Evolutionary conservation across 208 protist genomes (phyloP).

Genomic region (Spongospora subterranea): DNA sequence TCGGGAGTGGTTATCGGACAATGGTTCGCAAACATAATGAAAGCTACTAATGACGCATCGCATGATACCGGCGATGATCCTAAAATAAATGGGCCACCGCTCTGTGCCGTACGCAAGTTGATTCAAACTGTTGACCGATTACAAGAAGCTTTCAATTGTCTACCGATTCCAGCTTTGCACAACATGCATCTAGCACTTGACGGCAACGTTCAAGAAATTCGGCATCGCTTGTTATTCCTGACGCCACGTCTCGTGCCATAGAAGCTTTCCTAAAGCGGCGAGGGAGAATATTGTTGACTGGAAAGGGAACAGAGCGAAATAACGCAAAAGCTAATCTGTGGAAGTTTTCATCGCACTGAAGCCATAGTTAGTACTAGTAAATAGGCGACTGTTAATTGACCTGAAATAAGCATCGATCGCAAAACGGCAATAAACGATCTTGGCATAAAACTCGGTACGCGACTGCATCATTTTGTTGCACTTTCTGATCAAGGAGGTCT

Average conservation of each 20-base stretch:
- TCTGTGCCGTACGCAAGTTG: not conserved
- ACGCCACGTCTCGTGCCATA: not conserved
- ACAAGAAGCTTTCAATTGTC: too few species aligned
- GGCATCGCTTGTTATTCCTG: not conserved
- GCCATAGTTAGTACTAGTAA: not conserved
- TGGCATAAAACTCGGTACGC: conserved; percentile 30
- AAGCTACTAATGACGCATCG: not conserved
- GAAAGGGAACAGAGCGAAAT: not conserved
- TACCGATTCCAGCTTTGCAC: not conserved
- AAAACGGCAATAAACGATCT: not conserved
- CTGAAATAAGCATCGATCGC: not conserved
- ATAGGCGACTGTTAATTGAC: not conserved
- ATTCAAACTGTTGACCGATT: too few species aligned
- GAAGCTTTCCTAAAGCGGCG: not conserved
- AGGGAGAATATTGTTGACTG: not conserved
- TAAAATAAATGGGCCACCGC: not conserved
- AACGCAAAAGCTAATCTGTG: not conserved
- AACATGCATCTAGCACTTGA: not conserved
- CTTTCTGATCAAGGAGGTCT: not conserved
- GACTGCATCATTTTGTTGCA: not conserved
- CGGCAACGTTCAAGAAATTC: not conserved
- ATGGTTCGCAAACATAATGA: not conserved
- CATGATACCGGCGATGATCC: not conserved
- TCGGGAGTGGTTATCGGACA: not conserved
- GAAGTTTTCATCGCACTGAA: conserved; percentile 11